A percentile compares a stretch with the other conserved stretches of the same genome.
Conservation (phyloP, 2,329 filamentous ascomycete species). For the Beauveria sp. region DNA sequence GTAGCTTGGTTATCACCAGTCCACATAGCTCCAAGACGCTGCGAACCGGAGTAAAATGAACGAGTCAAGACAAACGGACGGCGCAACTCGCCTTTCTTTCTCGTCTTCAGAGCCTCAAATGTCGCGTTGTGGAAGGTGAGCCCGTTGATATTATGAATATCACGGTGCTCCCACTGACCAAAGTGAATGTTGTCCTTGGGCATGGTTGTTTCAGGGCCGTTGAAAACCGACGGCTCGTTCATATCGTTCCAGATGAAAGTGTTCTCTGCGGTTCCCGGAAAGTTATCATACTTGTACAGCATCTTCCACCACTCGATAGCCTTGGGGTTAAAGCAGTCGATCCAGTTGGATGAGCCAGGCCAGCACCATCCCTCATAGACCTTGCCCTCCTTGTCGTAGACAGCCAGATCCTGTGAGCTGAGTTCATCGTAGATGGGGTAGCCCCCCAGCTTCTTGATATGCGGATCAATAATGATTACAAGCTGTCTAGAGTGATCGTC, state of each 20-base stretch:
- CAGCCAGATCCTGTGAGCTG: conserved; percentile 73
- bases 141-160: conserved; percentile 92
- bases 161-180: conserved; percentile 91
- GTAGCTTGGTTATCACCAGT: conserved; percentile 94
- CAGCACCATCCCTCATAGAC: conserved; percentile 97
- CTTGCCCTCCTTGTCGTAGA: conserved; percentile 83
- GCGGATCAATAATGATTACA: conserved; percentile 91
- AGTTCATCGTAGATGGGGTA: conserved; percentile 75
- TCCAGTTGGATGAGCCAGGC: conserved; percentile 94
- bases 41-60: conserved; percentile 84
- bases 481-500: conserved; percentile 81
- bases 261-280: conserved; percentile 80
- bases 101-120: conserved; percentile 72
- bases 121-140: conserved; percentile 95
- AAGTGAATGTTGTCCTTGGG: conserved; percentile 95
- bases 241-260: conserved; percentile 99
- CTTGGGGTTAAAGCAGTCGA: conserved; percentile 92
- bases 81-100: conserved; percentile 76
- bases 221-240: conserved; percentile 99
- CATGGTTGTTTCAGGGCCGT: conserved; percentile 97
- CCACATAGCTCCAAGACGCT: conserved; percentile 93
- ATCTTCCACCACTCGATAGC: conserved; percentile 85
- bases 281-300: conserved; percentile 80
- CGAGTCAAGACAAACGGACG: conserved; percentile 91
- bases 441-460: conserved; percentile 85